These are phyloP conservation scores for Colletotrichum musicola DNA, from an alignment of 2,329 filamentous ascomycete species.

Conservation along the genomic window DNA sequence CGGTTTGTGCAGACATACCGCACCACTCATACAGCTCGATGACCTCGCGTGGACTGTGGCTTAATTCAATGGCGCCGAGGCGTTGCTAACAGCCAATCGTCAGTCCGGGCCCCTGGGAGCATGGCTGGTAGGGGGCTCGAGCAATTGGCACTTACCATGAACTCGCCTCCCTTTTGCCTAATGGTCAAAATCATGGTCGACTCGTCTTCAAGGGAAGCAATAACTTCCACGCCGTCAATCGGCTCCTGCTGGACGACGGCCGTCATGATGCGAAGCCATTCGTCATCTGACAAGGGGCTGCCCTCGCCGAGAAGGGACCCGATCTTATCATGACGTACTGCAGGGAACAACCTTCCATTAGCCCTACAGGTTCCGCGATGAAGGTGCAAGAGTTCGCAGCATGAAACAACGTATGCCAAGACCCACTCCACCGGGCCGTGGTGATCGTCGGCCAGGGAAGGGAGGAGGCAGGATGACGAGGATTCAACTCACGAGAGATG, in stretches of 20 bases:
- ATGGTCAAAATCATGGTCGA: conserved; percentile 71
- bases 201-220: conserved; percentile 69
- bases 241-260: conserved; percentile 67
- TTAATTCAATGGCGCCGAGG: conserved; percentile 74
- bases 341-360: conserved; percentile 32
- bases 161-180: conserved; percentile 74
- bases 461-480: conserved; percentile 25
- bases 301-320: conserved; percentile 65
- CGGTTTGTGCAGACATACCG: conserved; percentile 65
- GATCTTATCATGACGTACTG: conserved; percentile 60
- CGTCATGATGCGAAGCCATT: conserved; percentile 75
- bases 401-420: conserved; percentile 41
- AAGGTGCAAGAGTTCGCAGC: conserved; percentile 32
- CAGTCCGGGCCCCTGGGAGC: conserved; percentile 30
- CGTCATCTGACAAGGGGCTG: conserved; percentile 67
- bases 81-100: conserved; percentile 65
- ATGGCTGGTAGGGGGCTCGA: conserved; percentile 30
- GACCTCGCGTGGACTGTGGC: conserved; percentile 66
- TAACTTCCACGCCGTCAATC: conserved; percentile 67
- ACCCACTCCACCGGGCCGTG: conserved; percentile 34
- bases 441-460: conserved; percentile 30
- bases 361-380: conserved; percentile 3
- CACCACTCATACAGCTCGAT: conserved; percentile 80
- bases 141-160: conserved; percentile 67
- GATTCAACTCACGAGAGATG: conserved; percentile 64